Percentiles rank a stretch among this genome's conserved stretches.
These are phyloP conservation scores for Apophysomyces ossiformis DNA, from an alignment of 371 early-diverging fungal species.

Conservation along the genomic window DNA sequence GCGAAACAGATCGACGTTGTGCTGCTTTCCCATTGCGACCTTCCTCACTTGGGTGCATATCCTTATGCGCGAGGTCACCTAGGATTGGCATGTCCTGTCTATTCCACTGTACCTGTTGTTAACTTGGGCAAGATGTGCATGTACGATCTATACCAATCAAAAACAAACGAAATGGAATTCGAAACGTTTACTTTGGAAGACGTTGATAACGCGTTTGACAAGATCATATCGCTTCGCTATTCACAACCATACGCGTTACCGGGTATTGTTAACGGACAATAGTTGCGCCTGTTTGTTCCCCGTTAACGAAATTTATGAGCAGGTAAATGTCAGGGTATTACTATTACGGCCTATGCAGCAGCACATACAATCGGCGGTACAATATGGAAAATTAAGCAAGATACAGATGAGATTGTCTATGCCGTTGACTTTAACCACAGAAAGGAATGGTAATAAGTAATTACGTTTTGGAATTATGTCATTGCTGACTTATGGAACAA, in stretches of 20 bases:
- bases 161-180: conserved; percentile 74
- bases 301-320: neutral
- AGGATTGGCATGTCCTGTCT: conserved; percentile 88
- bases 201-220: conserved; percentile 86
- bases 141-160: conserved; percentile 78
- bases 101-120: conserved; percentile 93
- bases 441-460: conserved; percentile 77
- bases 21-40: conserved; percentile 89
- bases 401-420: conserved; percentile 93
- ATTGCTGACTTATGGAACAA: conserved; percentile 23
- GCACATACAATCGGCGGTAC: conserved; percentile 98
- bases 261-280: conserved; percentile 35
- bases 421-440: conserved; percentile 97
- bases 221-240: conserved; percentile 85
- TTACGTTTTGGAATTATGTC: neutral
- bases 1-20: conserved; percentile 93
- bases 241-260: conserved; percentile 84
- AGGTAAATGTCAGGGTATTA: conserved; percentile 87
- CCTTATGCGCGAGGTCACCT: conserved; percentile 82
- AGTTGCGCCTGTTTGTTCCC: neutral
- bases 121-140: conserved; percentile 92
- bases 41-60: conserved; percentile 90
- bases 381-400: conserved; percentile 96
- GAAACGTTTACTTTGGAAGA: conserved; percentile 72
- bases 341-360: conserved; percentile 91